A percentile compares a stretch with the other conserved stretches of the same genome.
These are phyloP conservation scores for Spatholobus suberectus DNA, from an alignment of 306 rosid species.

Conservation along the genomic window DNA sequence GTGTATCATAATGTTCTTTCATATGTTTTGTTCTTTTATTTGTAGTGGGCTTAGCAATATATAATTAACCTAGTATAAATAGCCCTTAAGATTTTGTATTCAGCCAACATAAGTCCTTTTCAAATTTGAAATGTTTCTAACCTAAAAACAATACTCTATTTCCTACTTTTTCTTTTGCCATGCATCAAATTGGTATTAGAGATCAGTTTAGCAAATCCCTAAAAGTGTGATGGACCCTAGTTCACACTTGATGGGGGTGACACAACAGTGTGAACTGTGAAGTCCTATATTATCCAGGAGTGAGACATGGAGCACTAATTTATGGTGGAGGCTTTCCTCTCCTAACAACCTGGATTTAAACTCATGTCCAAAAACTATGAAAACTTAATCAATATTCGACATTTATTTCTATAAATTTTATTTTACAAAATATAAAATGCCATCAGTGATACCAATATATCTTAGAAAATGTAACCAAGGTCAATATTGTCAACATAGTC, in stretches of 20 bases:
- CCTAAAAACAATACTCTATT: neutral
- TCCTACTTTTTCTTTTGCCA: neutral
- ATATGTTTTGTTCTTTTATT: neutral
- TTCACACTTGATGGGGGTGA: neutral
- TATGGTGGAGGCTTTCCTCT: neutral
- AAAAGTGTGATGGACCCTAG: neutral
- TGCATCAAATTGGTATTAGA: constrained; percentile 2
- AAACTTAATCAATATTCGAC: neutral
- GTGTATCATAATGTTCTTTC: too few relatives aligned
- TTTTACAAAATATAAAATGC: neutral
- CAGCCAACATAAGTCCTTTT: neutral
- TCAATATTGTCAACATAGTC: neutral
- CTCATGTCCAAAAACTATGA: neutral
- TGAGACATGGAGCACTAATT: neutral
- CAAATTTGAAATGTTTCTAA: neutral
- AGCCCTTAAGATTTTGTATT: neutral
- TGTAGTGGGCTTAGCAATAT: neutral
- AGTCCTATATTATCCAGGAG: neutral
- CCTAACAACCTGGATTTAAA: neutral
- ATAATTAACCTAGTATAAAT: neutral
- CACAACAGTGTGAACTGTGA: neutral
- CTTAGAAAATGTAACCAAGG: neutral
- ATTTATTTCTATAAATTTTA: neutral
- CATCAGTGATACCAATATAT: neutral
- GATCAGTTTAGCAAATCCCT: neutral